phyloP scores from a whole-genome alignment of 805 yeast species.

The Candida palmyrensis region DNA sequence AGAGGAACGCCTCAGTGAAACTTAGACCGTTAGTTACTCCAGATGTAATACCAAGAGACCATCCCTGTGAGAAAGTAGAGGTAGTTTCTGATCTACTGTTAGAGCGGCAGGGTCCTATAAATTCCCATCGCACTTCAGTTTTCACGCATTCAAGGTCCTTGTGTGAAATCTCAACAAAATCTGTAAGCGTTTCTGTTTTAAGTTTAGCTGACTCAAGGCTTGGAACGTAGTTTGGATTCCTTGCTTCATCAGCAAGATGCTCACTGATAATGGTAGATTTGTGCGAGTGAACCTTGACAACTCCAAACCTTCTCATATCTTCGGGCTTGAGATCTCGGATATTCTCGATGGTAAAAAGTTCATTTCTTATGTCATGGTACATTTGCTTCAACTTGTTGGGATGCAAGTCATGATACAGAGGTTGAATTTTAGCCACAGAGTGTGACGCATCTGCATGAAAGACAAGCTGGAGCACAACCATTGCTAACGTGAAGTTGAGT shows the following conservation, averaged over 20 bases:
- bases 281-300: constrained; percentile 6
- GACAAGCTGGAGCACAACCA: too few species aligned
- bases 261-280: constrained; percentile 10
- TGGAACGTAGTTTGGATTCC: constrained; percentile 8
- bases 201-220: not conserved
- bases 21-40: constrained; percentile 6
- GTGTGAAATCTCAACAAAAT: constrained; percentile 7
- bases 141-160: not conserved
- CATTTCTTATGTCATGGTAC: constrained; percentile 6
- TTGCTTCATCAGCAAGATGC: constrained; percentile 7
- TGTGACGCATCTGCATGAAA: too few species aligned
- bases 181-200: constrained; percentile 1
- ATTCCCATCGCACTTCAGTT: constrained; percentile 7
- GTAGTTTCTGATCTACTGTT: constrained; percentile 7
- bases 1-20: constrained; percentile 7
- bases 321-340: constrained; percentile 8
- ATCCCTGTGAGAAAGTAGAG: constrained; percentile 9
- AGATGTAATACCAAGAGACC: constrained; percentile 8
- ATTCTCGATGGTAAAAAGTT: constrained; percentile 7
- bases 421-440: too few species aligned
- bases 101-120: constrained; percentile 8
- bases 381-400: constrained; percentile 6
- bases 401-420: not conserved
- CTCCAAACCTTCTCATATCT: constrained; percentile 10
- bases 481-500: too few species aligned